A percentile compares a stretch with the other conserved stretches of the same genome.
Conservation (phyloP, 129 eudicot species). For the Oenanthe sinensis region DNA sequence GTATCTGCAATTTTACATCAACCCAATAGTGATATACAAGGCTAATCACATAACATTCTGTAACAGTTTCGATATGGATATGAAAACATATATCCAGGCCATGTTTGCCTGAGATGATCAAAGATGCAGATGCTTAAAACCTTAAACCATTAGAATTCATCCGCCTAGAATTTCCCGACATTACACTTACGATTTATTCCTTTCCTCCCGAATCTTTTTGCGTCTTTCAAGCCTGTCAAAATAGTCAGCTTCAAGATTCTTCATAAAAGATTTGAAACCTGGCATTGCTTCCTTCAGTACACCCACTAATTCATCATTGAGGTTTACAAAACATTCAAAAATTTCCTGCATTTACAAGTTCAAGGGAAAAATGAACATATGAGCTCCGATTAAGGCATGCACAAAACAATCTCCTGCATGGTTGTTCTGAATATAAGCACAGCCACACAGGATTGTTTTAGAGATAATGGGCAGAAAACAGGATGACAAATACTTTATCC, state of each 20-base stretch:
- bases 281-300: background rate
- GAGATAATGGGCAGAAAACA: background rate
- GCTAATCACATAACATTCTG: background rate
- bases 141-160: background rate
- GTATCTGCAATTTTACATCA: slow-evolving; percentile 1
- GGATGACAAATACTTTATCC: background rate
- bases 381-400: background rate
- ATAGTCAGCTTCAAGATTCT: background rate
- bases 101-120: background rate
- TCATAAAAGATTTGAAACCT: background rate
- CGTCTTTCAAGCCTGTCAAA: slow-evolving; percentile 2
- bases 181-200: background rate
- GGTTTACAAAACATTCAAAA: background rate
- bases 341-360: background rate
- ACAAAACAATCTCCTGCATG: background rate
- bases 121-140: background rate
- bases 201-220: slow-evolving; percentile 1
- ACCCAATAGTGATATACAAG: background rate
- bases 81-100: background rate
- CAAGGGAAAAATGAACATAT: background rate
- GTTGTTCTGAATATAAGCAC: background rate
- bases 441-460: background rate
- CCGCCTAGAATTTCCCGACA: background rate
- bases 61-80: background rate
- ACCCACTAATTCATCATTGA: background rate